Evolutionary conservation across 2,329 filamentous ascomycete genomes (phyloP).

Genomic region (Fusarium penzigii): DNA sequence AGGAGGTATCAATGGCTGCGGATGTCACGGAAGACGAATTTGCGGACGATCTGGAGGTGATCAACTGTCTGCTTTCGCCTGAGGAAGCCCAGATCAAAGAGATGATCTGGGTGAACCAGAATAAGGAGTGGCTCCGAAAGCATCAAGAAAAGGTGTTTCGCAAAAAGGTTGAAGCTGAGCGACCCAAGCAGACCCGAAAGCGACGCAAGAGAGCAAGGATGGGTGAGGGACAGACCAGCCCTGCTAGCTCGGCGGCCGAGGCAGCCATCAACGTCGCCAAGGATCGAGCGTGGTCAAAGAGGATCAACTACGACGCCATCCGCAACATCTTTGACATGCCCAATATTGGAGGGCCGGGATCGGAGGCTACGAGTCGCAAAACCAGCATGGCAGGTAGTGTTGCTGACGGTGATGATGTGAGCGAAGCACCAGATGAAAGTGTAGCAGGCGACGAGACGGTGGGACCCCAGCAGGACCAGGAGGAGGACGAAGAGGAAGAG

Average conservation of each 20-base stretch:
- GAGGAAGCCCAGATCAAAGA: conserved; percentile 83
- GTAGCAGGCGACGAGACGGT: conserved; percentile 36
- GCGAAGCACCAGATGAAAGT: conserved; percentile 37
- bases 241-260: conserved; percentile 68
- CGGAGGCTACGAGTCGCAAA: conserved; percentile 50
- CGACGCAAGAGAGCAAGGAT: conserved; percentile 58
- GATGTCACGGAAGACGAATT: conserved; percentile 82
- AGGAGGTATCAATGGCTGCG: conserved; percentile 56
- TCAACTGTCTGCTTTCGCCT: conserved; percentile 72
- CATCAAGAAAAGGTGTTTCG: conserved; percentile 83
- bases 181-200: conserved; percentile 58
- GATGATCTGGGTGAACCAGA: conserved; percentile 90
- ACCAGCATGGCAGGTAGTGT: conserved; percentile 40
- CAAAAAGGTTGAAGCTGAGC: conserved; percentile 62
- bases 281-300: conserved; percentile 68
- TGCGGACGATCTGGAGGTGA: conserved; percentile 84
- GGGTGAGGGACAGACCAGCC: conserved; percentile 64
- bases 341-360: conserved; percentile 48
- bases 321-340: conserved; percentile 56
- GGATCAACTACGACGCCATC: conserved; percentile 72
- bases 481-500: conserved; percentile 38
- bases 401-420: conserved; percentile 37
- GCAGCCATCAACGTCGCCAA: conserved; percentile 69
- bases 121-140: conserved; percentile 87
- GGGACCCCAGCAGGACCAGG: conserved; percentile 35